Evolutionary conservation across 148 eudicot genomes (phyloP).

Genomic region (Amaranthus cruentus): DNA sequence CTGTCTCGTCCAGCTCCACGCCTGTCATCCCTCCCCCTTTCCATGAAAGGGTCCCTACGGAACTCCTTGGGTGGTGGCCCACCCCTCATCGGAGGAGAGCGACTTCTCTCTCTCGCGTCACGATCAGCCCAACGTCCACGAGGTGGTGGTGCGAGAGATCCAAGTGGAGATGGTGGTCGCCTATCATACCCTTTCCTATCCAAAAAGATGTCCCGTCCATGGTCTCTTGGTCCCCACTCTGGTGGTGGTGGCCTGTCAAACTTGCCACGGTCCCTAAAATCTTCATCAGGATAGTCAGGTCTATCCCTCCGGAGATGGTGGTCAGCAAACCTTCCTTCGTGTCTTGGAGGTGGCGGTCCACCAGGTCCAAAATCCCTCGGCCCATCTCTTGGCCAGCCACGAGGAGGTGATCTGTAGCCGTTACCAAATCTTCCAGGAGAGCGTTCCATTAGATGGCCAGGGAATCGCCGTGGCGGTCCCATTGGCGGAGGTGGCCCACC

Average conservation of each 20-base stretch:
- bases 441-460: slow-evolving; percentile 57
- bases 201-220: slow-evolving; percentile 42
- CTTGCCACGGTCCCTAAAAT: slow-evolving; percentile 60
- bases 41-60: slow-evolving; percentile 49
- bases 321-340: slow-evolving; percentile 65
- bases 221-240: slow-evolving; percentile 59
- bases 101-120: slow-evolving; percentile 65
- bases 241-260: slow-evolving; percentile 56
- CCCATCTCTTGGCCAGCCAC: slow-evolving; percentile 63
- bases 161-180: slow-evolving; percentile 51
- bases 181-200: slow-evolving; percentile 78
- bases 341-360: slow-evolving; percentile 55
- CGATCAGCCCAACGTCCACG: slow-evolving; percentile 62
- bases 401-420: slow-evolving; percentile 80
- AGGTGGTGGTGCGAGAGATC: slow-evolving; percentile 32
- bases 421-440: slow-evolving; percentile 57
- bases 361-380: slow-evolving; percentile 63
- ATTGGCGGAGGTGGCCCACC: slow-evolving; percentile 60
- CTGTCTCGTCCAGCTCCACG: slow-evolving; percentile 53
- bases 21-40: slow-evolving; percentile 69
- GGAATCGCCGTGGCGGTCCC: slow-evolving; percentile 55
- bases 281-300: slow-evolving; percentile 59
- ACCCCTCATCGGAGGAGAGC: slow-evolving; percentile 70
- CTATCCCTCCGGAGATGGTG: slow-evolving; percentile 56
- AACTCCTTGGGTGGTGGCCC: slow-evolving; percentile 56